These are phyloP conservation scores for Zygotorulaspora florentina DNA, from an alignment of 805 yeast genomes.

Conservation along the genomic window DNA sequence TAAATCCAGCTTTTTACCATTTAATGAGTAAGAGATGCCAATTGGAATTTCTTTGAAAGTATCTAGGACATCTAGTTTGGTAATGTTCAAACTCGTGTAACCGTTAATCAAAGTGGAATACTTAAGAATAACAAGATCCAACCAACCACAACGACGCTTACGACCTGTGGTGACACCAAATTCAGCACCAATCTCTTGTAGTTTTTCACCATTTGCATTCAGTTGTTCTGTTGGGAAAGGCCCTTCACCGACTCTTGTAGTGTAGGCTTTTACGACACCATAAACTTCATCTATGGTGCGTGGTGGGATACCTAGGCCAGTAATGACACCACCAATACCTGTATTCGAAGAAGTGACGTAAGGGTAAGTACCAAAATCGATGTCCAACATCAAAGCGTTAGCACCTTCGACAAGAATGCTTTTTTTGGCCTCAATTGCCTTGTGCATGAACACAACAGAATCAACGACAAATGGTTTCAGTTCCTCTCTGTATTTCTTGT, in stretches of 20 bases:
- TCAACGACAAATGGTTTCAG: conserved; percentile 92
- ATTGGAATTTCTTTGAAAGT: conserved; percentile 82
- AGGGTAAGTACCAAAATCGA: conserved; percentile 97
- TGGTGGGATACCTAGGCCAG: conserved; percentile 98
- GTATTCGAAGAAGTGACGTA: conserved; percentile 94
- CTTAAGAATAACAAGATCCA: conserved; percentile 89
- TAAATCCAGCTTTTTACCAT: conserved; percentile 67
- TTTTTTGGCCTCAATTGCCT: conserved; percentile 71
- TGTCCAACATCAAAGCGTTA: conserved; percentile 94
- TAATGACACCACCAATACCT: conserved; percentile 95
- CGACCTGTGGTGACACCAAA: conserved; percentile 98
- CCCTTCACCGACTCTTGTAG: conserved; percentile 98
- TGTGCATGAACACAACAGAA: conserved; percentile 78
- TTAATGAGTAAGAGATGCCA: conserved; percentile 75
- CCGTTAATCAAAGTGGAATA: conserved; percentile 92
- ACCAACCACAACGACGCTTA: conserved; percentile 99
- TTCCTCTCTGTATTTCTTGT: conserved; percentile 66
- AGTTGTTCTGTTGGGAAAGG: conserved; percentile 98
- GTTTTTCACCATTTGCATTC: conserved; percentile 76
- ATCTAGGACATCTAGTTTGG: conserved; percentile 94
- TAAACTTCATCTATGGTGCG: conserved; percentile 69
- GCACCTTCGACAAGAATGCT: conserved; percentile 96
- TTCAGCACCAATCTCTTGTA: conserved; percentile 92
- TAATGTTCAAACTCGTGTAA: conserved; percentile 88
- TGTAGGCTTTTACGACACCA: conserved; percentile 98